Conservation (phyloP, 441 rosid genomes). For the Macaranga tanarius region DNA sequence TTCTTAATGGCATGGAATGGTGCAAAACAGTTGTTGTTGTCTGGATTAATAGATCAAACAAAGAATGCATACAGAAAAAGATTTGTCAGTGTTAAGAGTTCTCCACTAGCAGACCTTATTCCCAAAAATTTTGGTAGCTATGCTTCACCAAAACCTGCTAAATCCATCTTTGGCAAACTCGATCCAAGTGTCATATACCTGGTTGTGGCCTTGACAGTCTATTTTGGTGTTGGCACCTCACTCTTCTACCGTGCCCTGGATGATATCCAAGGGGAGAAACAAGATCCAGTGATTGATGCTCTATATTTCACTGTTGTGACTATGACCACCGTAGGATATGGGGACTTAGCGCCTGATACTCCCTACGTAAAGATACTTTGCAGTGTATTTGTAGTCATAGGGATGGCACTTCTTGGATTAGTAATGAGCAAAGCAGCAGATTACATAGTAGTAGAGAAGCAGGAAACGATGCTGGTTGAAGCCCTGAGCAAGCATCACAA, state of each 20-base stretch:
- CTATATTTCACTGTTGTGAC: slow-evolving; percentile 62
- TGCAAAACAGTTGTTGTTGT: slow-evolving; percentile 37
- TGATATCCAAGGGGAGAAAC: slow-evolving; percentile 57
- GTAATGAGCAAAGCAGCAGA: slow-evolving; percentile 61
- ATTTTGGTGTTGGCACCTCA: slow-evolving; percentile 47
- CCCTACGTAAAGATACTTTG: slow-evolving; percentile 48
- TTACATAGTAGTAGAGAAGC: slow-evolving; percentile 68
- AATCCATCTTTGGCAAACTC: slow-evolving; percentile 33
- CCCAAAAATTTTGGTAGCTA: slow-evolving; percentile 25
- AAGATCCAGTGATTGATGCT: slow-evolving; percentile 53
- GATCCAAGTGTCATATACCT: slow-evolving; percentile 40
- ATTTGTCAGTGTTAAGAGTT: slow-evolving; percentile 47
- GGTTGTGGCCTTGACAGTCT: slow-evolving; percentile 39
- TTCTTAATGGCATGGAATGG: slow-evolving; percentile 42
- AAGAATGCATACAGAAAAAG: slow-evolving; percentile 35
- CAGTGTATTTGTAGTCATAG: slow-evolving; percentile 60
- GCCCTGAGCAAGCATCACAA: slow-evolving; percentile 45
- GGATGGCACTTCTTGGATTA: slow-evolving; percentile 58
- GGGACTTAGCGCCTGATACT: slow-evolving; percentile 69
- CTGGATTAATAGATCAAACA: slow-evolving; percentile 28
- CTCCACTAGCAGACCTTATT: slow-evolving; percentile 47
- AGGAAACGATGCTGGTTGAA: slow-evolving; percentile 57
- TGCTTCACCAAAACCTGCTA: slow-evolving; percentile 26
- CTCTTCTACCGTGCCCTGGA: slow-evolving; percentile 45
- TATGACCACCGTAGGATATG: slow-evolving; percentile 82